Conservation (phyloP, 768 basidiomycete species). For the Cystofilobasidium capitatum region DNA sequence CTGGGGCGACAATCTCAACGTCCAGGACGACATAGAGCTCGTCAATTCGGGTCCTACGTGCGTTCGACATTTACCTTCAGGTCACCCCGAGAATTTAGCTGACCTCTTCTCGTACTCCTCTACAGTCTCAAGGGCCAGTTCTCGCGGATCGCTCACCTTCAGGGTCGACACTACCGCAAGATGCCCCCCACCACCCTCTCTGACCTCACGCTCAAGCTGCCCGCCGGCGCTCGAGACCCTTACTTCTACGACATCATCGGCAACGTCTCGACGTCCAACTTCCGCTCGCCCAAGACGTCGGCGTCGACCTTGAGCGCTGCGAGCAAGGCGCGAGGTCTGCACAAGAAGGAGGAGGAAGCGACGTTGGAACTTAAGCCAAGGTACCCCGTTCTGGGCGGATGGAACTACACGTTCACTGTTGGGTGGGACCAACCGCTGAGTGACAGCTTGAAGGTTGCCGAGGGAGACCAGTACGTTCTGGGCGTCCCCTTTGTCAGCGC, state of each 20-base stretch:
- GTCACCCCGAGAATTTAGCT: neutral
- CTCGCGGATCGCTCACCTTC: constrained; percentile 79
- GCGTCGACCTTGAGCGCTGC: constrained; percentile 23
- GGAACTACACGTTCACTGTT: constrained; percentile 92
- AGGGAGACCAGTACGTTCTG: constrained; percentile 57
- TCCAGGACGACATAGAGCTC: constrained; percentile 77
- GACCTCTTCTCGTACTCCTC: neutral
- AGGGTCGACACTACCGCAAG: constrained; percentile 60
- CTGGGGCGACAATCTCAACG: constrained; percentile 91
- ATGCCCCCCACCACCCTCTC: constrained; percentile 51
- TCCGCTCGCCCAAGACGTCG: constrained; percentile 46
- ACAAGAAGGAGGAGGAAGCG: constrained; percentile 42
- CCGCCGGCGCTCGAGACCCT: constrained; percentile 64
- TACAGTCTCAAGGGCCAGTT: constrained; percentile 86
- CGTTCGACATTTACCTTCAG: constrained; percentile 37
- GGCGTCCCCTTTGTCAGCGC: constrained; percentile 74
- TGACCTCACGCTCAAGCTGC: constrained; percentile 68
- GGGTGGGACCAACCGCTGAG: constrained; percentile 83
- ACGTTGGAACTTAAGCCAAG: constrained; percentile 74
- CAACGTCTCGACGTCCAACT: constrained; percentile 87
- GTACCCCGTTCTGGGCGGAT: constrained; percentile 88
- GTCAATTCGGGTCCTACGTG: constrained; percentile 83
- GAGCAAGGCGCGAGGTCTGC: constrained; percentile 22
- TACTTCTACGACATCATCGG: constrained; percentile 91
- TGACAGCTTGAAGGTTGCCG: constrained; percentile 52